Evolutionary conservation across 2,329 filamentous ascomycete genomes (phyloP).

Genomic region (Penicillium glabrum): DNA sequence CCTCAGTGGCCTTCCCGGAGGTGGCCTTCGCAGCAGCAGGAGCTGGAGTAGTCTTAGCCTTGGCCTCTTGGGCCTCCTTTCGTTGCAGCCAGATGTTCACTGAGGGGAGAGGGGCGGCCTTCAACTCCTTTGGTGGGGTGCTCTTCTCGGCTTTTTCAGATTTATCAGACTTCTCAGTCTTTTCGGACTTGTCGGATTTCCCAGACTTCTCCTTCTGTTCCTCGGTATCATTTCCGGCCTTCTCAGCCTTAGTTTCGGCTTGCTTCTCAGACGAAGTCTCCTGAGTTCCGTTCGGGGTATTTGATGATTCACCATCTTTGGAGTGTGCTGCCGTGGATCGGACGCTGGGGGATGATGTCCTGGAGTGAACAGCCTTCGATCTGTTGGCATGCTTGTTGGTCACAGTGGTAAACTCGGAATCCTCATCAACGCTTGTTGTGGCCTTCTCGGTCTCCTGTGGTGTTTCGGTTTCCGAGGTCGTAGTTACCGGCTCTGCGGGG

Average conservation of each 20-base stretch:
- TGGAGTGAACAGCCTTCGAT: slow-evolving; percentile 37
- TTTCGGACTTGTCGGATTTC: slow-evolving; percentile 48
- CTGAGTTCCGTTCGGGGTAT: slow-evolving; percentile 62
- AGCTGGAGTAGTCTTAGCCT: slow-evolving; percentile 43
- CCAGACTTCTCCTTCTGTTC: slow-evolving; percentile 46
- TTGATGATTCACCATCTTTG: slow-evolving; percentile 62
- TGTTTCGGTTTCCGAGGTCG: slow-evolving; percentile 48
- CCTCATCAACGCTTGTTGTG: slow-evolving; percentile 29
- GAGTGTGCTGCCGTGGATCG: slow-evolving; percentile 51
- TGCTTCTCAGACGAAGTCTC: slow-evolving; percentile 69
- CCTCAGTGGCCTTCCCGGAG: slow-evolving; percentile 31
- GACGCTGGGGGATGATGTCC: slow-evolving; percentile 55
- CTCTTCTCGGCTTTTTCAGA: slow-evolving; percentile 59
- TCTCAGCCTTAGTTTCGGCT: slow-evolving; percentile 61
- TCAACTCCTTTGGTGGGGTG: slow-evolving; percentile 62
- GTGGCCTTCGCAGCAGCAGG: slow-evolving; percentile 19
- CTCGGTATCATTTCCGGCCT: slow-evolving; percentile 39
- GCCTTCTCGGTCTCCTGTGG: slow-evolving; percentile 41
- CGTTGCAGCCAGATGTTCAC: slow-evolving; percentile 90
- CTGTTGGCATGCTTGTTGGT: slow-evolving; percentile 25
- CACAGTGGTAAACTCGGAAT: slow-evolving; percentile 34
- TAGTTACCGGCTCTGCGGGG: slow-evolving; percentile 29
- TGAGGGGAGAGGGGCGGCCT: slow-evolving; percentile 76
- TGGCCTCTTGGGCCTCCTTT: slow-evolving; percentile 62
- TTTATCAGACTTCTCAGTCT: slow-evolving; percentile 58